phyloP scores from a whole-genome alignment of 495 filamentous ascomycete genomes.

The Pseudotulostoma volvatum region DNA sequence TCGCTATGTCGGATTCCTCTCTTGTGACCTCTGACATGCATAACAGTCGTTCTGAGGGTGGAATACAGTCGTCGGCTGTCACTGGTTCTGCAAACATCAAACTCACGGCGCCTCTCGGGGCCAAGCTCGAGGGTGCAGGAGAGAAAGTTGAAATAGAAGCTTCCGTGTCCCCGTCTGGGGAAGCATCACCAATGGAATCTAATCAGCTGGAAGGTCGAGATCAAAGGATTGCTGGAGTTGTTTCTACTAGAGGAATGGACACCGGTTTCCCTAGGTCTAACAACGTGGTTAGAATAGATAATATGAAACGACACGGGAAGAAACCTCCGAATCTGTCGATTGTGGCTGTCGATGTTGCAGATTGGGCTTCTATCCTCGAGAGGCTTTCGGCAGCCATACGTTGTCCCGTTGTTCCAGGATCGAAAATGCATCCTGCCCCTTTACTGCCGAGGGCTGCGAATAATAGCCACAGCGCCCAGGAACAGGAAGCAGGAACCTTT shows the following conservation, averaged over 20 bases:
- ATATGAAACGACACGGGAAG: not conserved
- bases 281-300: not conserved
- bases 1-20: conserved; percentile 5
- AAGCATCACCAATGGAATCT: not conserved
- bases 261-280: not conserved
- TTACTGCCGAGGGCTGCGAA: conserved; percentile 31
- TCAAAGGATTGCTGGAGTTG: too few relatives aligned
- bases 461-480: conserved; percentile 17
- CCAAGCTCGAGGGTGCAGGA: too few relatives aligned
- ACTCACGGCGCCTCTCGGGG: not conserved
- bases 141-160: too few relatives aligned
- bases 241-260: too few relatives aligned
- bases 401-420: conserved; percentile 17
- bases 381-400: conserved; percentile 31
- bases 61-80: not conserved
- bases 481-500: conserved; percentile 27
- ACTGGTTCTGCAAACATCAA: not conserved
- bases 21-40: too few relatives aligned
- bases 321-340: conserved; percentile 26
- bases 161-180: too few relatives aligned
- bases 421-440: conserved; percentile 36
- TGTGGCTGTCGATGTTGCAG: conserved; percentile 61
- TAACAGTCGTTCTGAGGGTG: not conserved
- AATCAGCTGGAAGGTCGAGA: not conserved
- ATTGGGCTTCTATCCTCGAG: conserved; percentile 48